phyloP scores from a whole-genome alignment of 106 monocot species.

The Ottelia alismoides region DNA sequence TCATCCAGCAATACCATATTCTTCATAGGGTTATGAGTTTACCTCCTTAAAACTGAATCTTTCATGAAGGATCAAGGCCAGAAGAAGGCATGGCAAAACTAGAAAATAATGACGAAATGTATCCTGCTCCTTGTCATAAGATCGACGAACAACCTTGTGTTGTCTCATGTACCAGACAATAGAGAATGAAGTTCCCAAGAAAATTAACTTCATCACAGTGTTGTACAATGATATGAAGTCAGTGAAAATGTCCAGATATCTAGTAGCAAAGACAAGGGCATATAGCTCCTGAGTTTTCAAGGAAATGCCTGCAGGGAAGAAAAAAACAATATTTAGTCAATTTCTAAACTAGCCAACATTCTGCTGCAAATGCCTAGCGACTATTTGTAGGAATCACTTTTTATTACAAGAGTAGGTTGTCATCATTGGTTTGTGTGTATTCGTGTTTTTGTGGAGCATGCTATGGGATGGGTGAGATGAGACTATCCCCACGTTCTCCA shows the following conservation, averaged over 20 bases:
- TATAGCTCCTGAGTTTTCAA: conserved; percentile 44
- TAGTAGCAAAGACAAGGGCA: conserved; percentile 27
- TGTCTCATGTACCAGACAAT: conserved; percentile 46
- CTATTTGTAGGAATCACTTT: too few species aligned
- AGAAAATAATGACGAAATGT: conserved; percentile 40
- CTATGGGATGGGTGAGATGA: too few species aligned
- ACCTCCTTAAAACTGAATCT: conserved; percentile 36
- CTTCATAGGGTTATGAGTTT: background rate
- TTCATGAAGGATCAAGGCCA: conserved; percentile 27
- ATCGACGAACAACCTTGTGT: conserved; percentile 33
- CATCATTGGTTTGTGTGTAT: too few species aligned
- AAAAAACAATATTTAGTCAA: too few species aligned
- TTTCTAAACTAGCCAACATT: too few species aligned
- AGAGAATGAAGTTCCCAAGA: conserved; percentile 27
- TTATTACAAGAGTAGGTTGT: too few species aligned
- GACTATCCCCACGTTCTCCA: too few species aligned
- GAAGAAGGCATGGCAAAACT: conserved; percentile 21
- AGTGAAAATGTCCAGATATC: conserved; percentile 38
- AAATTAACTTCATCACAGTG: conserved; percentile 35
- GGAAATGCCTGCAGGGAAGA: conserved; percentile 44
- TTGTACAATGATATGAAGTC: conserved; percentile 31
- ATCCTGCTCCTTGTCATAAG: conserved; percentile 37
- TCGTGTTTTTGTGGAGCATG: too few species aligned
- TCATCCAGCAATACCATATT: too few species aligned
- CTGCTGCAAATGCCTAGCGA: too few species aligned